Conservation (phyloP, 352 stramenopile genomes). For the Stramenopiles sp. region DNA sequence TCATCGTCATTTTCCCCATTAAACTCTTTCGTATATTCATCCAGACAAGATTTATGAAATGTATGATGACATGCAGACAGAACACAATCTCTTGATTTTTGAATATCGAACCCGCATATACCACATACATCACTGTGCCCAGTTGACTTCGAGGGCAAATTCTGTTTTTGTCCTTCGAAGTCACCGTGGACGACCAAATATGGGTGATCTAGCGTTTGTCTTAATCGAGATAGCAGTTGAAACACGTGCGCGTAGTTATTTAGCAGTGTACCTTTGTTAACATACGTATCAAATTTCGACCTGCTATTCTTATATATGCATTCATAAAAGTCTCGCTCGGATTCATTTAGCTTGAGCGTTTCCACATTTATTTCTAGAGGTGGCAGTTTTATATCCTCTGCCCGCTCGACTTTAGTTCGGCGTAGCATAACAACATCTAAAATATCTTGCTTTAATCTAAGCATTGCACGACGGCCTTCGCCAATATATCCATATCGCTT, state of each 20-base stretch:
- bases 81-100: conserved; percentile 19
- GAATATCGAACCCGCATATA: conserved; percentile 24
- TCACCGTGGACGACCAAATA: conserved; percentile 71
- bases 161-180: not conserved
- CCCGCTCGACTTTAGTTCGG: conserved; percentile 88
- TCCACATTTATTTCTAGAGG: conserved; percentile 51
- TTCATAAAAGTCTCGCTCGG: conserved; percentile 96
- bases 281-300: conserved; percentile 94
- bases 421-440: conserved; percentile 78
- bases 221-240: conserved; percentile 82
- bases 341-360: conserved; percentile 53
- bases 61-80: conserved; percentile 22
- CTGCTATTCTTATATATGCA: conserved; percentile 85
- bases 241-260: conserved; percentile 97
- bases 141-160: not conserved
- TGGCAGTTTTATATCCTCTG: conserved; percentile 73
- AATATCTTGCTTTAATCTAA: conserved; percentile 77
- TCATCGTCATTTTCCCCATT: not conserved
- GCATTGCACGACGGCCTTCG: conserved; percentile 78
- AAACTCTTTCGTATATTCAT: conserved; percentile 18
- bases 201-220: conserved; percentile 92
- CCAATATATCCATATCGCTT: conserved; percentile 76
- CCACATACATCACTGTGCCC: conserved; percentile 20
- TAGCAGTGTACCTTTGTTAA: conserved; percentile 83
- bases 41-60: conserved; percentile 22